Evolutionary conservation across 1,139 yeast species (phyloP), one percentile per base, ranked within the genome.

Genomic region (Blastobotrys proliferans): DNA sequence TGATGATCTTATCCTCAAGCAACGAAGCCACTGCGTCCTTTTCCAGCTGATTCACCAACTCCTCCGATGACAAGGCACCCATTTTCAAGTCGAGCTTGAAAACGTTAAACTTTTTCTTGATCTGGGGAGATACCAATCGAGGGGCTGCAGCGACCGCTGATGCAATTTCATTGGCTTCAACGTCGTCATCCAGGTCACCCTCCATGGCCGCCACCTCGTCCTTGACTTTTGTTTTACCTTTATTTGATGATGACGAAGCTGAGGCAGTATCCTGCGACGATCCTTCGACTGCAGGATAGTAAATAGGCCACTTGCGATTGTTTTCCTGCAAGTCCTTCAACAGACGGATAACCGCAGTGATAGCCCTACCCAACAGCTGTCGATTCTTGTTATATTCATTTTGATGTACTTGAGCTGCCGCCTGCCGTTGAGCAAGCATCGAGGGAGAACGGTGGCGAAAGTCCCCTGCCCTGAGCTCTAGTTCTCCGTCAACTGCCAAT

Each of bases 321-420:
- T 81, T 83, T 6, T 5, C 14, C 35, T 32, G 11, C 10, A 85
- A 64, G 25, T 80, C 81, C 24, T 66, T 62, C 40, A 85, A 63
- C 45, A 83, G 62, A 27, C 72, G 73, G 21, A 73, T 64, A 1
- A 83, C 77, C 28, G 76, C 70, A 46, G 76, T 69, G 46, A 86
- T 82, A 14, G 82, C 71, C 41, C 83, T 65, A 46, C 81, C 84
- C 46, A 86, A 67, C 0, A 81, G 72, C 2, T 77, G 65, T 44
- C 81, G 73, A 63, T 79, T 79, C 50, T 80, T 79, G 56, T 83
- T 83, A 61, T 83, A 86, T 46, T 77, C 82, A 22, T 79, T 61
- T 55, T 85, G 94, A 48, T 79, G 77, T 20, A 81, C 59, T 36
- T 83, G 79, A 16, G 61, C 52, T n/a, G 53, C 52, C 26, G 61